A percentile compares a stretch with the other conserved stretches of the same genome.
phyloP scores from a whole-genome alignment of 495 filamentous ascomycete species.

The Penicillium coprophilum region DNA sequence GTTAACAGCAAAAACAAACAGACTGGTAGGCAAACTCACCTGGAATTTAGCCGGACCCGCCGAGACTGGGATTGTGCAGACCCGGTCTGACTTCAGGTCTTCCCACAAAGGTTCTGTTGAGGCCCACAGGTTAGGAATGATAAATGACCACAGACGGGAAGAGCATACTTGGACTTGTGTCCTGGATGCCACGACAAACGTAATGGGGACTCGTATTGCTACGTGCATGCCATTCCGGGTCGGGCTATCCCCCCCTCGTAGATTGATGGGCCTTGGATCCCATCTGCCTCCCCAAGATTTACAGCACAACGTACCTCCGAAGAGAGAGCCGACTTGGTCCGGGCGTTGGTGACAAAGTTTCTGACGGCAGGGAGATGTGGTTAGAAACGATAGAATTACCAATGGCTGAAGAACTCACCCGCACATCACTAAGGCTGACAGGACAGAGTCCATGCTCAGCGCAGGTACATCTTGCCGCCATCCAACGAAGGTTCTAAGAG shows the following conservation, averaged over 20 bases:
- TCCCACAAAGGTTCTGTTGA: not conserved
- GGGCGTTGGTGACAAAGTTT: not conserved
- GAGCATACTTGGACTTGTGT: not conserved
- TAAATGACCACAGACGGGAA: not conserved
- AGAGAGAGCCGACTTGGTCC: not conserved
- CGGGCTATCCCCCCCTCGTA: not conserved
- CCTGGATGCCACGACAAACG: not conserved
- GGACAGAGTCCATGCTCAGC: not conserved
- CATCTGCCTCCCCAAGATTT: not conserved
- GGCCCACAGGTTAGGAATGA: not conserved
- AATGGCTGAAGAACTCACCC: not conserved
- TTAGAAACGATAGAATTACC: not conserved
- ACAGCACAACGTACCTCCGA: not conserved
- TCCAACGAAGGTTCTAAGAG: not conserved
- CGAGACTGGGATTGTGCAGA: not conserved
- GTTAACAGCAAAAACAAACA: not conserved
- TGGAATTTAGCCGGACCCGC: not conserved
- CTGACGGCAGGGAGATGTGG: not conserved
- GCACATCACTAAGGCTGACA: not conserved
- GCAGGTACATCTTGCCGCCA: not conserved
- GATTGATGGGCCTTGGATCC: not conserved
- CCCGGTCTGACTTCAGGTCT: not conserved
- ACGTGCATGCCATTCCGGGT: not conserved
- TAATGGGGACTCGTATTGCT: not conserved
- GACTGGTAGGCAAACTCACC: not conserved